phyloP scores from a whole-genome alignment of 148 eudicot species.

The Chenopodium quinoa region DNA sequence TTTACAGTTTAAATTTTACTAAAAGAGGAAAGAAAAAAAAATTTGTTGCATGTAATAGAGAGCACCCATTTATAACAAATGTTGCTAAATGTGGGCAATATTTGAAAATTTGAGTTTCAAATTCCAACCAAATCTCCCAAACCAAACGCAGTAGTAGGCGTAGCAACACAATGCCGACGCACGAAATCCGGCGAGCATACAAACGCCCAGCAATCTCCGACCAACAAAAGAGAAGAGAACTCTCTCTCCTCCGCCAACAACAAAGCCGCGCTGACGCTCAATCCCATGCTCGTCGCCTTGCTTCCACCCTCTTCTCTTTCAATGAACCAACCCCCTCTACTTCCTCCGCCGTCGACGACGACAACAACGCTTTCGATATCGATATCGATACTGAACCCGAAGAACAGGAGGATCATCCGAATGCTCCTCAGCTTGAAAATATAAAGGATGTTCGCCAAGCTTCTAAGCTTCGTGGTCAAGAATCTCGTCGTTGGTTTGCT shows the following conservation, averaged over 20 bases:
- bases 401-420: conserved; percentile 19
- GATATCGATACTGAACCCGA: conserved; percentile 23
- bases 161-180: conserved; percentile 53
- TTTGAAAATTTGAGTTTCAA: too few species aligned
- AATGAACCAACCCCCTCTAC: conserved; percentile 26
- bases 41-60: too few species aligned
- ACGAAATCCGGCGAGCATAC: conserved; percentile 79
- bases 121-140: background rate
- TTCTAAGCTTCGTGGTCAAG: conserved; percentile 56
- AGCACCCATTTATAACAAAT: too few species aligned
- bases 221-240: conserved; percentile 81
- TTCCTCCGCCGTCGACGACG: conserved; percentile 8
- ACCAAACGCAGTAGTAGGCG: background rate
- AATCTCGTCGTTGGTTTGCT: conserved; percentile 78
- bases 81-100: too few species aligned
- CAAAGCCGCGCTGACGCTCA: conserved; percentile 83
- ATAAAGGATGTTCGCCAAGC: conserved; percentile 66
- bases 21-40: too few species aligned
- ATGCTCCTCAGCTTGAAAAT: conserved; percentile 19
- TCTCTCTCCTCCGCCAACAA: conserved; percentile 75
- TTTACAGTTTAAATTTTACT: too few species aligned
- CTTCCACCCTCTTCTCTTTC: conserved; percentile 60
- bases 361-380: conserved; percentile 6
- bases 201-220: conserved; percentile 81
- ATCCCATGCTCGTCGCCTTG: conserved; percentile 75